These are phyloP conservation scores for Schwanniomyces vanrijiae DNA, from an alignment of 805 yeast genomes.

Conservation along the genomic window DNA sequence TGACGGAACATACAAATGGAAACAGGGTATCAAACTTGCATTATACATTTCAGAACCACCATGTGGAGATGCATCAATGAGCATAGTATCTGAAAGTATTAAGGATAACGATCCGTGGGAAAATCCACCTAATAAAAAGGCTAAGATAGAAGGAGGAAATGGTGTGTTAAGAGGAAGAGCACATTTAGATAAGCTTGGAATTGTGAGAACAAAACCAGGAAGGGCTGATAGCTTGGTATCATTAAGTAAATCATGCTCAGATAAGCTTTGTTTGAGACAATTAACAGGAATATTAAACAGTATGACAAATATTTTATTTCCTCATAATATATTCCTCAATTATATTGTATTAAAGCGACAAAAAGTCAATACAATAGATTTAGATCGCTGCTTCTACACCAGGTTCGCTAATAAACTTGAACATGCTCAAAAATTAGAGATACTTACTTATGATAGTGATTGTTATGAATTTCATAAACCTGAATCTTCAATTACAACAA, in stretches of 20 bases:
- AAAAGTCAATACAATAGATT: slow-evolving; percentile 23
- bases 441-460: slow-evolving; percentile 20
- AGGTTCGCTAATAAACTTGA: slow-evolving; percentile 13
- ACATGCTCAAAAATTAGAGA: slow-evolving; percentile 17
- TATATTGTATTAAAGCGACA: slow-evolving; percentile 50
- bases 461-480: slow-evolving; percentile 26
- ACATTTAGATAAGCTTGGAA: slow-evolving; percentile 54
- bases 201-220: slow-evolving; percentile 92
- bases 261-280: slow-evolving; percentile 72
- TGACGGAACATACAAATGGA: slow-evolving; percentile 27
- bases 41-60: slow-evolving; percentile 76
- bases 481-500: neutral
- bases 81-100: slow-evolving; percentile 15
- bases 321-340: slow-evolving; percentile 38
- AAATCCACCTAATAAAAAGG: slow-evolving; percentile 11
- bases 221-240: slow-evolving; percentile 73
- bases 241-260: slow-evolving; percentile 84
- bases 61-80: slow-evolving; percentile 88
- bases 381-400: slow-evolving; percentile 43
- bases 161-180: slow-evolving; percentile 57
- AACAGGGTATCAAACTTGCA: slow-evolving; percentile 44
- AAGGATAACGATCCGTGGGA: slow-evolving; percentile 20
- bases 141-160: slow-evolving; percentile 7
- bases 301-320: slow-evolving; percentile 34
- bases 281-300: slow-evolving; percentile 52